Conservation (phyloP, 495 filamentous ascomycete genomes). For the Penicillium diatomitis region DNA sequence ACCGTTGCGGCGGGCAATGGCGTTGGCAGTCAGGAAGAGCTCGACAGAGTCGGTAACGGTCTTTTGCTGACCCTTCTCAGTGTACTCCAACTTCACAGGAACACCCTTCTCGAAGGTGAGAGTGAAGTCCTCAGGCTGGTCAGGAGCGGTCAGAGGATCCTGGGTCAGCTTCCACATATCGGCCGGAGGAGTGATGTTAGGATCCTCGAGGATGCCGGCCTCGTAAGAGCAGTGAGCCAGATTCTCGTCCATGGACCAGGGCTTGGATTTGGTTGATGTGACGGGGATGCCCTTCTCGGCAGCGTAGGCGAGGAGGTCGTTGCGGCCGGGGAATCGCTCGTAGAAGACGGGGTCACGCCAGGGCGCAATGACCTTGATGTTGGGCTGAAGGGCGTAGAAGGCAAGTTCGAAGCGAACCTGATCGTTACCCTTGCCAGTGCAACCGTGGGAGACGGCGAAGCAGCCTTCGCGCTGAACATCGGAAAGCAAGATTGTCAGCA, state of each 20-base stretch:
- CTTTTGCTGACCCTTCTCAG: constrained; percentile 43
- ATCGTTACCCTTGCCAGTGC: constrained; percentile 82
- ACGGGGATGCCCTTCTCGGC: constrained; percentile 71
- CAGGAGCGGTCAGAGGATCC: constrained; percentile 67
- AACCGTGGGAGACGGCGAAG: constrained; percentile 63
- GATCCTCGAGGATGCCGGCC: constrained; percentile 56
- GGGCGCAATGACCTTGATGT: constrained; percentile 79
- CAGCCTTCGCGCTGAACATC: constrained; percentile 27
- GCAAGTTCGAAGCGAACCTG: constrained; percentile 80
- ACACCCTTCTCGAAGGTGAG: constrained; percentile 79
- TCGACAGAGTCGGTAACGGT: constrained; percentile 65
- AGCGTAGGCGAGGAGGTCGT: constrained; percentile 85
- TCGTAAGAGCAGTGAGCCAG: constrained; percentile 88
- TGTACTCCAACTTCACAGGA: constrained; percentile 58
- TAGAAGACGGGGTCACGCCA: constrained; percentile 84
- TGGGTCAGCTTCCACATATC: constrained; percentile 82
- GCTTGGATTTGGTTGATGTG: constrained; percentile 76
- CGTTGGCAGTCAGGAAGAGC: constrained; percentile 71
- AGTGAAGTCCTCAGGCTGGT: constrained; percentile 67
- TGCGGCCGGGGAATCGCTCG: constrained; percentile 70
- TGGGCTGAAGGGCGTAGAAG: constrained; percentile 64
- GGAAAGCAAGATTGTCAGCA: neutral
- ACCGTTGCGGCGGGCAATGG: constrained; percentile 67
- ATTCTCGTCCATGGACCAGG: constrained; percentile 79
- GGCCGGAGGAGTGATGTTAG: constrained; percentile 50